phyloP scores from a whole-genome alignment of 2,329 filamentous ascomycete species.

The Claviceps humidiphila region DNA sequence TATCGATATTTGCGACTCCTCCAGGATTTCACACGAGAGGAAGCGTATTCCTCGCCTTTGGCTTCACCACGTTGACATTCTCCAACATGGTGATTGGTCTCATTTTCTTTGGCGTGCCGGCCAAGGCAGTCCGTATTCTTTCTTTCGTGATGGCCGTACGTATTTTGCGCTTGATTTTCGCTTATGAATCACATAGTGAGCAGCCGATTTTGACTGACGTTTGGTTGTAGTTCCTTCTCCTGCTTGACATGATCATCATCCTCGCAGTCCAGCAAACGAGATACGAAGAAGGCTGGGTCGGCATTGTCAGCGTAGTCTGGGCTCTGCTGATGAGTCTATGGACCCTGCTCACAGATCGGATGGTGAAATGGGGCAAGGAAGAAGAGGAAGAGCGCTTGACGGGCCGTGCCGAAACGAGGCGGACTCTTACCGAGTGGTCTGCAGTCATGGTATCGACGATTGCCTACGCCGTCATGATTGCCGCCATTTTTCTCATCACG shows the following conservation, averaged over 20 bases:
- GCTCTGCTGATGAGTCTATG: slow-evolving; percentile 67
- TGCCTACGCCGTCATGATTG: slow-evolving; percentile 53
- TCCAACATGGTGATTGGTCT: slow-evolving; percentile 64
- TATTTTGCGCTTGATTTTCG: neutral
- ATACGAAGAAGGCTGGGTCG: slow-evolving; percentile 80
- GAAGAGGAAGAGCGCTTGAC: slow-evolving; percentile 91
- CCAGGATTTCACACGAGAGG: slow-evolving; percentile 76
- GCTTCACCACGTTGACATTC: slow-evolving; percentile 66
- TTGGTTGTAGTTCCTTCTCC: slow-evolving; percentile 17
- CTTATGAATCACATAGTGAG: neutral
- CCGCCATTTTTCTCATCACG: slow-evolving; percentile 62
- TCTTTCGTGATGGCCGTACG: slow-evolving; percentile 48
- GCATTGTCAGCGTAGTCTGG: slow-evolving; percentile 74
- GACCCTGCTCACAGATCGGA: slow-evolving; percentile 64
- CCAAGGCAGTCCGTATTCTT: slow-evolving; percentile 62
- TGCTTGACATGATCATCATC: slow-evolving; percentile 65
- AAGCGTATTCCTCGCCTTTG: slow-evolving; percentile 84
- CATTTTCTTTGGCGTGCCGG: slow-evolving; percentile 79
- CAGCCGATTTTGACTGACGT: neutral
- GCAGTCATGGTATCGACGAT: slow-evolving; percentile 65
- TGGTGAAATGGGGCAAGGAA: slow-evolving; percentile 80
- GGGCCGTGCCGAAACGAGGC: slow-evolving; percentile 72
- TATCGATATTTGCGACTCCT: slow-evolving; percentile 81
- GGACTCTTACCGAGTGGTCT: slow-evolving; percentile 72
- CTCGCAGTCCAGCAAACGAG: slow-evolving; percentile 61